Conservation (phyloP, 805 yeast species). For the Candida qinlingensis region DNA sequence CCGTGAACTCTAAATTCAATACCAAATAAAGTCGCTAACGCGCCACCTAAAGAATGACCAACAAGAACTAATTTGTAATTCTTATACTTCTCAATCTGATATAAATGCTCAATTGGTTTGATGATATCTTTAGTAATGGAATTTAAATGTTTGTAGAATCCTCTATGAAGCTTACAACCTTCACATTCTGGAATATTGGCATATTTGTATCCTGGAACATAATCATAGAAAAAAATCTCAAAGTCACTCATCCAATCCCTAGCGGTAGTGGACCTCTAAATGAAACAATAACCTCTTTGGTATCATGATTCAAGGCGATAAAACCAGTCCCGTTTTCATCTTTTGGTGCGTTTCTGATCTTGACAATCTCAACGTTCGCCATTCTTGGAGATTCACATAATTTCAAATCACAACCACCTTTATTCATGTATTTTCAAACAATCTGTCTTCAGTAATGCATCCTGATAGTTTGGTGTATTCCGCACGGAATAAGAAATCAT, state of each 20-base stretch:
- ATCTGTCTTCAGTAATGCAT: constrained; percentile 16
- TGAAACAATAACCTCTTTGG: constrained; percentile 43
- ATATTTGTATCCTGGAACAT: constrained; percentile 13
- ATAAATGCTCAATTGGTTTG: constrained; percentile 29
- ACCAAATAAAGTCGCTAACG: constrained; percentile 58
- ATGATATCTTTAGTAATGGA: constrained; percentile 32
- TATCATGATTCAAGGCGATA: constrained; percentile 44
- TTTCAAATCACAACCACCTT: constrained; percentile 19
- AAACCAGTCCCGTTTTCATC: constrained; percentile 45
- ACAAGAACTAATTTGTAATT: constrained; percentile 47
- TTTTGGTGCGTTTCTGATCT: constrained; percentile 14
- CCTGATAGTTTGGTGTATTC: constrained; percentile 17
- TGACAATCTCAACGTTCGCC: constrained; percentile 9
- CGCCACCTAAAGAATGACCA: constrained; percentile 81
- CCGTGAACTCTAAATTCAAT: constrained; percentile 58
- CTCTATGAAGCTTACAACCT: constrained; percentile 58
- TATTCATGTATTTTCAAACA: constrained; percentile 7
- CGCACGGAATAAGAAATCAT: constrained; percentile 17
- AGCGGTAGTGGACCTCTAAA: constrained; percentile 63
- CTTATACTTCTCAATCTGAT: constrained; percentile 31
- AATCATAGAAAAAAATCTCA: constrained; percentile 27
- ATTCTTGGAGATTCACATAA: constrained; percentile 13
- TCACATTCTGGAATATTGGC: constrained; percentile 31
- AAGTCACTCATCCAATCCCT: constrained; percentile 67
- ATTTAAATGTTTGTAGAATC: constrained; percentile 47